Conservation (phyloP, 805 yeast species). For the Spathaspora boniae region DNA sequence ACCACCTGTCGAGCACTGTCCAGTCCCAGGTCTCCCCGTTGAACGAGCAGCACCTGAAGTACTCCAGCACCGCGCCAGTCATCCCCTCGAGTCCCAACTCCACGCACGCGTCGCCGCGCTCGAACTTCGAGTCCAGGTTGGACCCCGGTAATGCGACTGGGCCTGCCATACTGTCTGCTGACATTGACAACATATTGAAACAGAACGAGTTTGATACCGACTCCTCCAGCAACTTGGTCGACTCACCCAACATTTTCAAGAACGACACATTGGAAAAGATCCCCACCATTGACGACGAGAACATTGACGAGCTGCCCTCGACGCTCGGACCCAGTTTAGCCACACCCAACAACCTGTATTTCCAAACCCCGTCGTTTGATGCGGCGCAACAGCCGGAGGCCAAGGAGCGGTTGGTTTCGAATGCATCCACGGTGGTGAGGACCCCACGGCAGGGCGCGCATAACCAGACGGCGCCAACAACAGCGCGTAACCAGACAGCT, state of each 20-base stretch:
- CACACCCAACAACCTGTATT: not conserved
- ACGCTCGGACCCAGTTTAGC: no score
- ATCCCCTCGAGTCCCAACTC: constrained; percentile 6
- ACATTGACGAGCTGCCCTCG: constrained; percentile 30
- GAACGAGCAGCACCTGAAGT: no score
- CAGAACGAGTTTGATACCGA: constrained; percentile 11
- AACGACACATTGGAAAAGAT: constrained; percentile 26
- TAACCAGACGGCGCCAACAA: constrained; percentile 5
- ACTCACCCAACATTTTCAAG: constrained; percentile 15
- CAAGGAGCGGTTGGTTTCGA: not conserved
- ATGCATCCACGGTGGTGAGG: constrained; percentile 5
- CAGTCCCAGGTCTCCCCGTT: no score
- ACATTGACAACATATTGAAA: constrained; percentile 18
- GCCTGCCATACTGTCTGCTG: constrained; percentile 17
- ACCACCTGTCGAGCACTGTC: no score
- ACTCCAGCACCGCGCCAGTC: no score
- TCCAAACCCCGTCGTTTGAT: not conserved
- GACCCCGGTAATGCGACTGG: constrained; percentile 45
- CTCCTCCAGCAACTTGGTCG: constrained; percentile 2
- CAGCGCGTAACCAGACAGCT: constrained; percentile 9
- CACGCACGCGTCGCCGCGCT: not conserved
- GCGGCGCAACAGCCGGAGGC: not conserved
- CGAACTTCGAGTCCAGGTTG: constrained; percentile 31
- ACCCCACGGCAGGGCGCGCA: constrained; percentile 6
- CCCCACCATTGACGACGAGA: constrained; percentile 31